Base-by-base conservation (phyloP, 202 grass and related monocot genomes). In the Brachypodium distachyon region DNA sequence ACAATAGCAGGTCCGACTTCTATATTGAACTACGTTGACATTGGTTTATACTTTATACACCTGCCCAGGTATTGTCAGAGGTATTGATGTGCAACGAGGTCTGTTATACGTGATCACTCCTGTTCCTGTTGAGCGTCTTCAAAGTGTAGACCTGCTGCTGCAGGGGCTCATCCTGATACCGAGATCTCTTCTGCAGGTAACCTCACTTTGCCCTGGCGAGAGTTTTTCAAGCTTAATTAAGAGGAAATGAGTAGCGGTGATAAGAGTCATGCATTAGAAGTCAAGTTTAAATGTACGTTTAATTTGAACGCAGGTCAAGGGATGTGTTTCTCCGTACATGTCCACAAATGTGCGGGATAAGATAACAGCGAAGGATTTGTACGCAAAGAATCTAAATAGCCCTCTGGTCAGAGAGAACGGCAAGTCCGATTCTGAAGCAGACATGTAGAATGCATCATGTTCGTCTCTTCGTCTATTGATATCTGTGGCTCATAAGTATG, bases 101-200 rank as follows among this genome's bases (percentile, higher is more conserved):
- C 55, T 95, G 27, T 48, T 95, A 34, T 92, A 95, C 87, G 58
- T 92, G 13, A 92, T 92, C 73, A 98, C 91, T n/a, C 95, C 91
- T 74, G 87, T 98, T 83, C 83, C 87, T 77, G 70, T 82, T 65
- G 31, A 68, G 32, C 53, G 56, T 44, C 82, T 98, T 48, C 85
- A 87, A 85, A 84, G 42, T 12, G 91, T 98, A 28, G 83, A 98
- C 92, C 82, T 95, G 66, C 49, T 98, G 74, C 77, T 92, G 51
- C 95, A 98, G 84, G 95, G 95, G 36, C 86, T 90, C 78, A 84
- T 98, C 33, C 84, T 94, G 72, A 90, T 98, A 73, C 91, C 95
- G 42, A 88, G 82, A 50, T 58, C 79, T 70, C 27, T 90, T 64
- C 70, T 98, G 66, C 89, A 95, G 89, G 91, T 95, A 85, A 81